Base-by-base conservation (phyloP, 768 basidiomycete genomes). In the Steccherinum ochraceum region DNA sequence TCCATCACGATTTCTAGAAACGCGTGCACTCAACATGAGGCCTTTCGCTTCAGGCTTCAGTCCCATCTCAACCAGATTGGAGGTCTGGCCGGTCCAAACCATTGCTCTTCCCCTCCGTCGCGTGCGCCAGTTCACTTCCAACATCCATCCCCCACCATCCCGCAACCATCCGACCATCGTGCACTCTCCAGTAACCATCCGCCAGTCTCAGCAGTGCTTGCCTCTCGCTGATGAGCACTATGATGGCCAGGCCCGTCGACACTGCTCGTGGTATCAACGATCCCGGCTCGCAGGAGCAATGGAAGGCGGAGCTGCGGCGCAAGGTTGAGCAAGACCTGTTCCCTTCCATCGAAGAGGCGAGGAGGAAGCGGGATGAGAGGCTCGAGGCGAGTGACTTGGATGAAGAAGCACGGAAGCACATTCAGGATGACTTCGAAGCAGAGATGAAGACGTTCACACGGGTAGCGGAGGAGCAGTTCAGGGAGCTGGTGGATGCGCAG, bases 1-100 rank as follows among this genome's bases (percentile, higher is more conserved):
- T 35, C 30, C 30, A 35, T 35, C 30, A 7, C n/a, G 7, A 35
- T 35, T 66, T 66, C 65, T 63, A 61, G 60, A 67, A 69, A 53
- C 73, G 71, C 73, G 75, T 76, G 76, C 68, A 59, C 69, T 74
- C 57, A 71, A 78, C 78, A 80, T 75, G 78, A 79, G 77, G 78
- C 78, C 70, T 61, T 67, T 71, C 71, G 69, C 64, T 66, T 67
- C 70, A 70, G n/a, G 16, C 41, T 43, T 43, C 41, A 16, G 41
- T n/a, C 18, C 41, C 21, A 43, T 43, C 41, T 5, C 7, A 43
- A 35, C 30, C 30, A 35, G 30, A 35, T 35, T 35, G 30, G 30
- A 35, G 30, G 30, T 35, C 30, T 35, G 30, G 30, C 30, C 30
- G 30, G 30, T 16, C 11, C 20, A 26, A 19, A 24, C 21, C 40